These are phyloP conservation scores for Microstegium vimineum DNA, from an alignment of 176 grass and related monocot genomes.

Conservation along the genomic window DNA sequence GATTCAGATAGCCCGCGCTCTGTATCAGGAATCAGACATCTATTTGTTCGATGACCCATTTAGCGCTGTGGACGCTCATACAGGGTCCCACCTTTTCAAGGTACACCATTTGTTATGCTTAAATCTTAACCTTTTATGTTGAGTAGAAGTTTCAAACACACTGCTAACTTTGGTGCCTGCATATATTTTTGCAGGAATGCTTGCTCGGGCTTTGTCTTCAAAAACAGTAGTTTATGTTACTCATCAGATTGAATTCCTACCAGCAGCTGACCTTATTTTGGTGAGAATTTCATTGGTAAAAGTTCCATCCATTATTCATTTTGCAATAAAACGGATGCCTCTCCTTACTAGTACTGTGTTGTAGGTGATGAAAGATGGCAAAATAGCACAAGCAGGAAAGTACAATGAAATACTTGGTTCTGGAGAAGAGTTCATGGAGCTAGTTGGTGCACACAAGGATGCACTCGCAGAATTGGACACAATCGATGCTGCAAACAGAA, in stretches of 20 bases:
- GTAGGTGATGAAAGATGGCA: slow-evolving; percentile 74
- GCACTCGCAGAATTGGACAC: slow-evolving; percentile 51
- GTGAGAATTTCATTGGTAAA: slow-evolving; percentile 39
- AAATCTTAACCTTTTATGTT: neutral
- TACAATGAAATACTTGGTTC: slow-evolving; percentile 59
- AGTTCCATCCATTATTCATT: neutral
- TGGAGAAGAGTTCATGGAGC: slow-evolving; percentile 72
- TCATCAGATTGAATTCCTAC: slow-evolving; percentile 90
- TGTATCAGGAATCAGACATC: slow-evolving; percentile 43
- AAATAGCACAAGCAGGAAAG: slow-evolving; percentile 69
- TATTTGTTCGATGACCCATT: slow-evolving; percentile 51
- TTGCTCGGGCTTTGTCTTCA: slow-evolving; percentile 57
- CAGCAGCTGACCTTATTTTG: slow-evolving; percentile 82
- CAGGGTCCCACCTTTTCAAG: slow-evolving; percentile 52
- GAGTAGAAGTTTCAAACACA: neutral
- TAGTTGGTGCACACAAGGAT: slow-evolving; percentile 70
- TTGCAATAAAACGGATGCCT: neutral
- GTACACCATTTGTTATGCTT: slow-evolving; percentile 6
- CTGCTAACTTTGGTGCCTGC: slow-evolving; percentile 1
- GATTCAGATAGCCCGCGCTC: slow-evolving; percentile 52
- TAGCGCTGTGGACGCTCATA: slow-evolving; percentile 50
- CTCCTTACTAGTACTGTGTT: neutral
- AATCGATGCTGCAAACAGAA: slow-evolving; percentile 14
- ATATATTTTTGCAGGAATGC: slow-evolving; percentile 59
- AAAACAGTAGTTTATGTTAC: slow-evolving; percentile 96